Evolutionary conservation across 768 basidiomycete species (phyloP), one percentile per base, ranked within the genome.

Genomic region (Crassisporium funariophilum): DNA sequence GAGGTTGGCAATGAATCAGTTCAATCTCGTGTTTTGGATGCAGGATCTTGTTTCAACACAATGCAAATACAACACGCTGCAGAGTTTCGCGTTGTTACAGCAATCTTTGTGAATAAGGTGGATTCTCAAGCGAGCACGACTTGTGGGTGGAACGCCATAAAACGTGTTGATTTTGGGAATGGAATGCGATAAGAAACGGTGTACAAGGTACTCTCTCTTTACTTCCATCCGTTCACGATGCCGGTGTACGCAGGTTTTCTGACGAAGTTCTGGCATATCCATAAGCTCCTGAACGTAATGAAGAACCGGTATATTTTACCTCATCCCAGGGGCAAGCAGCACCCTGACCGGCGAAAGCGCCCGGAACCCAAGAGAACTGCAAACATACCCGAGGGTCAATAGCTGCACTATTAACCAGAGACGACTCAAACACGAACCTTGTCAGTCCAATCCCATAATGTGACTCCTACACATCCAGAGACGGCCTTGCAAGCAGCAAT

Each of bases 401-500:
- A 38, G 29, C 31, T 2, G 11, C 15, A 17, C 25, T 2, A 5
- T 34, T 20, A 41, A 27, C n/a, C n/a, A 29, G 12, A 33, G 11
- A 9, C 3, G n/a, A 19, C 9, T 24, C 11, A 6, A 19, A 35
- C 13, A 15, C 47, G 5, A 12, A 60, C 61, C 60, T 73, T 72
- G 41, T 76, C 74, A 27, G 72, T 74, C 49, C 64, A 71, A 46
- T 73, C 75, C 75, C 75, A 77, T 29, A 74, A 60, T 1, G 73
- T 76, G 22, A 76, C 66, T 13, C 75, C 75, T 48, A 78, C 60
- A 41, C 76, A 78, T 0, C 59, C 61, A 1, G 62, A 37, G 5
- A 75, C 66, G 22, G 67, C 67, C 50, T 74, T 71, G 59, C 84
- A 86, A 10, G 81, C 77, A n/a, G 62, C 48, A 43, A 84, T 71